Conservation (phyloP, 129 eudicot genomes). For the Arctium lappa region DNA sequence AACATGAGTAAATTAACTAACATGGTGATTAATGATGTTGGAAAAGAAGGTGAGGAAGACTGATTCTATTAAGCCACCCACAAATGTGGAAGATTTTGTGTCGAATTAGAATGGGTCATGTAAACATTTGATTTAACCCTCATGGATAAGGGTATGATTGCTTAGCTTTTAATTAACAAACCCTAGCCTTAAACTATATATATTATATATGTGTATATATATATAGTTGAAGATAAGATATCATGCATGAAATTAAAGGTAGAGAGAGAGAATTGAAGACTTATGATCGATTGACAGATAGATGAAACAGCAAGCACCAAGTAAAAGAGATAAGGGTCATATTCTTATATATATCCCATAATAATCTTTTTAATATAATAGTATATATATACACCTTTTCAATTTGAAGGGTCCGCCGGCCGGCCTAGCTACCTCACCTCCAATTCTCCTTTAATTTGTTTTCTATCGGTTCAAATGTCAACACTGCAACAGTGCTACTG, state of each 20-base stretch:
- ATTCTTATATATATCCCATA: background rate
- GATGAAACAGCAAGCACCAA: conserved; percentile 20
- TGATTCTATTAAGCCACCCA: conserved; percentile 10
- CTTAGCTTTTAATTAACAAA: conserved; percentile 7
- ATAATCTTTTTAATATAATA: background rate
- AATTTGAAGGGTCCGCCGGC: conserved; percentile 2
- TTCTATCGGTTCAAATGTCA: conserved; percentile 28
- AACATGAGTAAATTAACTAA: background rate
- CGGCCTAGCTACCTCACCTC: background rate
- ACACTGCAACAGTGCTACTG: conserved; percentile 24
- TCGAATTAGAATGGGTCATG: conserved; percentile 4
- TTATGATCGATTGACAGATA: conserved; percentile 1
- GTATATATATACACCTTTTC: background rate
- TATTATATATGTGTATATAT: background rate
- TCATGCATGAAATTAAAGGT: background rate
- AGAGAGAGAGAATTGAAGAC: conserved; percentile 8
- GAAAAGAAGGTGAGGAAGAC: conserved; percentile 5
- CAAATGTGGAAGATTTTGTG: conserved; percentile 28
- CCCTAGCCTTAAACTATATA: conserved; percentile 24
- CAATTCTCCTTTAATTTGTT: conserved; percentile 11
- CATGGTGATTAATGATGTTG: background rate
- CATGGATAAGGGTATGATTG: conserved; percentile 25
- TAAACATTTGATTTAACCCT: background rate
- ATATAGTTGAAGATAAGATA: conserved; percentile 21
- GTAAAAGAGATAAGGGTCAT: conserved; percentile 31